Base-by-base conservation (phyloP, 495 filamentous ascomycete species). In the Penicillium riverlandense region DNA sequence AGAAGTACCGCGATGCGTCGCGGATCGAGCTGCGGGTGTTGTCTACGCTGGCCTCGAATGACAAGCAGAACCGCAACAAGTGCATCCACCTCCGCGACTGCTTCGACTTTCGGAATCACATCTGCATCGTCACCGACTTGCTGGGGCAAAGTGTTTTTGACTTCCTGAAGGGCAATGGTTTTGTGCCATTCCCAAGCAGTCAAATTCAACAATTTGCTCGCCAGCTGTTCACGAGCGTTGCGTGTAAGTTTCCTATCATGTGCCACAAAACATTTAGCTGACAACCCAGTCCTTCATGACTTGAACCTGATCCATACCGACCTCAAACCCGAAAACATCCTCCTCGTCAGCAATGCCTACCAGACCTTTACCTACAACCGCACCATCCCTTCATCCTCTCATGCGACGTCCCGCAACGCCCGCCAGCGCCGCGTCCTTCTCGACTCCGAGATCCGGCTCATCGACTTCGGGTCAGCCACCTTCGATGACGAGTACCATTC, bases 401-500 rank as follows among this genome's bases (percentile, higher is more conserved):
- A 78, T 13, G 83, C 84, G 0, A 80, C 79, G 27, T 74, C 70
- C 35, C 80, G 92, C n/a, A 79, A 82, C 53, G 89, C 89, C 10
- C 83, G 84, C 10, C 88, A 95, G 58, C 77, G 92, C 35, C 83
- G 84, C 43, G 94, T 98, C 0, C 71, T 98, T 13, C 76, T 97
- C 2, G 89, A 95, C 58, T 95, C 90, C 13, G 94, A 98, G 65
- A 98, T 98, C 50, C 84, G 94, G 11, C 71, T 98, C 16, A 98
- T 98, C 44, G 92, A 98, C 62, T 98, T 98, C 66, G 92, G 94
- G 6, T 96, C 90, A 7, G 94, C 94, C 13, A 98, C 92, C 0
- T 98, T 98, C 58, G 86, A 98, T 42, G 94, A 98, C 50, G 92
- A 97, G 66, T 97, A 98, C 53, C 92, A 98, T 61, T 96, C 90